Base-by-base conservation (phyloP, 306 rosid genomes). In the Medicago lupulina region DNA sequence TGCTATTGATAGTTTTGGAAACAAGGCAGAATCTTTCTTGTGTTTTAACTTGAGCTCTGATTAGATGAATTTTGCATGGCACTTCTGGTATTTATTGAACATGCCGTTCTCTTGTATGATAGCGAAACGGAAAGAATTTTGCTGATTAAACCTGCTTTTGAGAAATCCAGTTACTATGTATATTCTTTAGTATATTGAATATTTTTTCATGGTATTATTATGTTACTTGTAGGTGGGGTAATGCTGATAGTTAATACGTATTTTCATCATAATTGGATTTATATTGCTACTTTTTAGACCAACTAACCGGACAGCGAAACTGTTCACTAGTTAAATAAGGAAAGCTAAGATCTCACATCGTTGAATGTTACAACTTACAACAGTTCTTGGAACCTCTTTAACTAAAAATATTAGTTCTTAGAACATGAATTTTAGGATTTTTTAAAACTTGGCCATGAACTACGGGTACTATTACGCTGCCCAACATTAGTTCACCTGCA, bases 1-100 rank as follows among this genome's bases (percentile, higher is more conserved):
- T 63, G 44, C 43, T 54, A 70, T 63, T 46, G 75, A 76, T 76
- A 36, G 73, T 54, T 76, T 76, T 81, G 70, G 23, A 43, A 59
- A 43, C 69, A 31, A 31, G 61, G 62, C 25, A 16, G 39, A 75
- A 34, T 23, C 5, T 44, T 75, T 11, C 34, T 39, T 53, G 36
- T 54, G 41, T 75, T 68, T 50, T 64, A 68, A 80, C 51, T 79
- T 53, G 23, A 73, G 61, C 75, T 44, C 50, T 58, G 17, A 3
- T 69, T 54, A 19, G 40, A 54, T 64, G 40, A 57, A 78, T 47
- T 65, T 14, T 66, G 21, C 50, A 9, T 58, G 41, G 28, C 28
- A 23, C 3, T 71, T 46, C 4, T 14, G 25, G 66, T 51, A 76
- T 75, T 49, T 64, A 11, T 43, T 49, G 68, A 55, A 38, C 61